These are phyloP conservation scores for Sonneratia caseolaris DNA, from an alignment of 345 rosid genomes.

Conservation along the genomic window DNA sequence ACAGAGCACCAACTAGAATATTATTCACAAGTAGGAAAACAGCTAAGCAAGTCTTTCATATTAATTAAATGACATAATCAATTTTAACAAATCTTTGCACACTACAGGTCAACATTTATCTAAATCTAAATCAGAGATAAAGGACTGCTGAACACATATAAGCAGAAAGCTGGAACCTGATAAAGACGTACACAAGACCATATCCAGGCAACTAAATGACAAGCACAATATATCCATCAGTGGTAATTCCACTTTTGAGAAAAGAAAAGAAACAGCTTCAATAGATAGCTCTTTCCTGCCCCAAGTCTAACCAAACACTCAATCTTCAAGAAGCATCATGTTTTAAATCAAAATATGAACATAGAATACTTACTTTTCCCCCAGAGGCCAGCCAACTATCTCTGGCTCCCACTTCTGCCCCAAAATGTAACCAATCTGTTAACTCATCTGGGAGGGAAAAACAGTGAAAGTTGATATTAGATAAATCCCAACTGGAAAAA, in stretches of 20 bases:
- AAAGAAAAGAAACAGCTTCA: not conserved
- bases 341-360: not conserved
- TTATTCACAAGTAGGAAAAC: not conserved
- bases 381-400: not conserved
- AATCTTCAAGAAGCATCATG: not conserved
- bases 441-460: not conserved
- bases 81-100: not conserved
- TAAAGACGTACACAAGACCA: not conserved
- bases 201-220: not conserved
- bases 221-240: not conserved
- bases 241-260: not conserved
- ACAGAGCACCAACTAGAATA: not conserved
- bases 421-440: not conserved
- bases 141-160: not conserved
- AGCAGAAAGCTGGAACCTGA: not conserved
- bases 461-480: not conserved
- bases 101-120: not conserved
- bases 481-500: not conserved
- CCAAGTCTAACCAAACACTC: not conserved
- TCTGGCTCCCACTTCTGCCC: not conserved
- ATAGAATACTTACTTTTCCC: not conserved
- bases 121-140: not conserved
- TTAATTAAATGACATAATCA: not conserved
- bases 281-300: not conserved
- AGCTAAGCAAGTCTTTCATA: not conserved